Conservation (phyloP, 2,329 filamentous ascomycete genomes). For the Zopfia rhizophila region DNA sequence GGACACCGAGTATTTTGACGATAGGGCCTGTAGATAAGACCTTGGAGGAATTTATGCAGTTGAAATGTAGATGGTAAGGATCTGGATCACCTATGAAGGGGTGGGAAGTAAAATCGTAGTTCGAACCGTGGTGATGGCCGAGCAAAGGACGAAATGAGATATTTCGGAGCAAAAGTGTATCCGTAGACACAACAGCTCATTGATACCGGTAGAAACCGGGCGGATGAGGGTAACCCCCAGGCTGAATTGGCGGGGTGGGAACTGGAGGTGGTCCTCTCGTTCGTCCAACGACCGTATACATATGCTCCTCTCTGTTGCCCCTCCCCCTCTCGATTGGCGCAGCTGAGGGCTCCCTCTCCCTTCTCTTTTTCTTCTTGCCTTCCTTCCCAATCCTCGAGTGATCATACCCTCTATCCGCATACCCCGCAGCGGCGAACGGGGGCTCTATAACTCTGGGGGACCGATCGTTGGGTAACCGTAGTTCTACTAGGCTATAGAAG, state of each 20-base stretch:
- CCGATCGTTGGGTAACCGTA: conserved; percentile 70
- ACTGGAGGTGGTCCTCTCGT: conserved; percentile 45
- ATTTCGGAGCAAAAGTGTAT: too few species aligned
- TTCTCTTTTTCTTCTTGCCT: conserved; percentile 46
- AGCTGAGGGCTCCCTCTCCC: conserved; percentile 39
- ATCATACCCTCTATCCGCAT: conserved; percentile 48
- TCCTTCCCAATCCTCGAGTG: conserved; percentile 36
- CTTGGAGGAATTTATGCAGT: conserved; percentile 4
- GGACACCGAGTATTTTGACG: too few species aligned
- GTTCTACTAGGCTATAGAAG: conserved; percentile 76
- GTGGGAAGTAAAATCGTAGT: too few species aligned
- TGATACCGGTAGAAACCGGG: conserved; percentile 35
- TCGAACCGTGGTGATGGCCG: too few species aligned
- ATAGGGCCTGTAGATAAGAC: conserved; percentile 1
- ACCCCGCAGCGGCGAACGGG: conserved; percentile 51
- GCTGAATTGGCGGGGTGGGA: conserved; percentile 47
- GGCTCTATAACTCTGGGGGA: conserved; percentile 51
- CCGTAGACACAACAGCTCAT: conserved; percentile 3
- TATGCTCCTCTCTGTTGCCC: conserved; percentile 30
- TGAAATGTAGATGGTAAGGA: conserved; percentile 19
- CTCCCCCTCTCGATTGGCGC: conserved; percentile 28
- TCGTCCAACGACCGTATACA: conserved; percentile 30
- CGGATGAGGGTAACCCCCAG: conserved; percentile 37
- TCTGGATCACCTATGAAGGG: conserved; percentile 19
- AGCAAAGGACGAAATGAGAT: too few species aligned